phyloP scores from a whole-genome alignment of 2,329 filamentous ascomycete genomes.

The Fusarium dimerum region DNA sequence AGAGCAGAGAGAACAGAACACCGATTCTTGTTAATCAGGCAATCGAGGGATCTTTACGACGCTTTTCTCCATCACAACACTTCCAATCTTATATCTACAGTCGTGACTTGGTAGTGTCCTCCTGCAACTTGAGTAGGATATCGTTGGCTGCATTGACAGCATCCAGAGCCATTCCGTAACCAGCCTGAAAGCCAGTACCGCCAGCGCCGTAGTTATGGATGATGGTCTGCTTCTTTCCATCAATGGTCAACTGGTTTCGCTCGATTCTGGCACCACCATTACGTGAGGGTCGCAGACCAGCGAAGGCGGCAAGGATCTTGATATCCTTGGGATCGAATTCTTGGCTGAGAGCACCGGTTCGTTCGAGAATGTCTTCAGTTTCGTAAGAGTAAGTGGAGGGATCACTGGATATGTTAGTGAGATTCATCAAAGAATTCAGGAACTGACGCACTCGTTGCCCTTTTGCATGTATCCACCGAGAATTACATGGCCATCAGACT shows the following conservation, averaged over 20 bases:
- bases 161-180: conserved; percentile 42
- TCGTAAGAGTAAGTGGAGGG: conserved; percentile 38
- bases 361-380: conserved; percentile 38
- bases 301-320: conserved; percentile 35
- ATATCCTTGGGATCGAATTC: conserved; percentile 26
- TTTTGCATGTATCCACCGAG: conserved; percentile 44
- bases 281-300: conserved; percentile 38
- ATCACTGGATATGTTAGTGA: conserved; percentile 23
- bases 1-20: too few relatives aligned
- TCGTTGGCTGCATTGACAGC: conserved; percentile 33
- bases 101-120: too few relatives aligned
- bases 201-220: conserved; percentile 49
- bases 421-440: not conserved
- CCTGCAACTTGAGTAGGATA: conserved; percentile 14
- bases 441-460: conserved; percentile 28
- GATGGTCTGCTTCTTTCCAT: conserved; percentile 24
- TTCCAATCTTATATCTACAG: too few relatives aligned
- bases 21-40: too few relatives aligned
- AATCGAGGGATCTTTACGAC: too few relatives aligned
- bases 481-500: conserved; percentile 36
- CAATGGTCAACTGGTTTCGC: conserved; percentile 34
- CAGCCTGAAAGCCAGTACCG: conserved; percentile 47
- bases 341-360: conserved; percentile 34
- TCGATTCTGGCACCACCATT: conserved; percentile 47
- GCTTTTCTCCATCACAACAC: too few relatives aligned